Evolutionary conservation across 768 basidiomycete genomes (phyloP), one percentile per base, ranked within the genome.

Genomic region (Strobilomyces dryophilus): DNA sequence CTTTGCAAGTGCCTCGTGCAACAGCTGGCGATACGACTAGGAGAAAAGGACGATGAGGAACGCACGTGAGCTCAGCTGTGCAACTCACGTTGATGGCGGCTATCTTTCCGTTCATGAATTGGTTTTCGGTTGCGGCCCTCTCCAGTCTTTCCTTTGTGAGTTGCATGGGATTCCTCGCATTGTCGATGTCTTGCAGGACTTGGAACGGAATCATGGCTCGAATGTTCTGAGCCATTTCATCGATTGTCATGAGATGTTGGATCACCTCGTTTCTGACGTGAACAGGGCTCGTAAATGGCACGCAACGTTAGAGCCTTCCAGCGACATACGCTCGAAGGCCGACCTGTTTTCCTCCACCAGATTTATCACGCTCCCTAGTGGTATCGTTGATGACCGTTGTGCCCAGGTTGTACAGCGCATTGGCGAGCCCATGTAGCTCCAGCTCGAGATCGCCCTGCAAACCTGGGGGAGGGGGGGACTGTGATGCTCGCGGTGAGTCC

Each of bases 31-130:
- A 68, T 92, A 92, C 20, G 87, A 84, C 89, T 91, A 52, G 47
- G 18, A 41, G 7, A 48, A 48, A 39, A 26, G 24, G 45, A 44
- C 1, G 57, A 56, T 54, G 50, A 51, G 51, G 29, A 11, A 31
- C 14, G 20, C 1, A 31, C 43, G 49, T 17, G 31, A 40, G 29
- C 17, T n/a, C 31, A 10, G 53, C 24, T 42, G 41, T 40, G 34
- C 18, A 8, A 39, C 39, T 20, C 18, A 39, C 39, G 50, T 83
- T 79, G 26, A 93, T 79, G 1, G 89, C 91, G 42, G 79, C 77
- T 36, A 93, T 88, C 65, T 92, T 92, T 27, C 88, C 90, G 62
- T 92, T 90, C 86, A 91, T 89, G 58, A 91, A 92, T 63, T 92
- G 91, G 64, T 93, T 93, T 72, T 93, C 92, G 3, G 88, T 87